Conservation (phyloP, 1,284 basidiomycete species). For the Farysia itapuensis region DNA sequence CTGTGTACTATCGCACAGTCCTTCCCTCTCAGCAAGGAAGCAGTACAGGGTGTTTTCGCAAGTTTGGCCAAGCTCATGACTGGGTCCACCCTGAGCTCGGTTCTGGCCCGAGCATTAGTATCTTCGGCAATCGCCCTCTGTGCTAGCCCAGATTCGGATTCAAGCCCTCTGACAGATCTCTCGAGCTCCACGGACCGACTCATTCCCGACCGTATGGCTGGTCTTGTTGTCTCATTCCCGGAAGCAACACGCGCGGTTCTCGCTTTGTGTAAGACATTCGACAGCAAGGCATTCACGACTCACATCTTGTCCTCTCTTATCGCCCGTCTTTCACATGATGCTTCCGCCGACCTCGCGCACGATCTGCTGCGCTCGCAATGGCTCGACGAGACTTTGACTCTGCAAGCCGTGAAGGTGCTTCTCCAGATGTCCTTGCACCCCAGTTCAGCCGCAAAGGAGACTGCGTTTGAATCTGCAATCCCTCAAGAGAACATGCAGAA, state of each 20-base stretch:
- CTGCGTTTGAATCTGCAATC: slow-evolving; percentile 20
- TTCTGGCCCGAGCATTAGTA: slow-evolving; percentile 31
- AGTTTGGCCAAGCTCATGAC: slow-evolving; percentile 27
- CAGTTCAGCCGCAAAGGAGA: slow-evolving; percentile 3
- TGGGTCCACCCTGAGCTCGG: slow-evolving; percentile 4
- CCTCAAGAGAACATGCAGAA: slow-evolving; percentile 3
- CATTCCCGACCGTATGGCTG: slow-evolving; percentile 26
- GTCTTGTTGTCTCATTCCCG: slow-evolving; percentile 18
- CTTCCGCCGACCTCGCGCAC: slow-evolving; percentile 25
- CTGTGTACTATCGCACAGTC: slow-evolving; percentile 47
- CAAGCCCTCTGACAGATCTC: slow-evolving; percentile 13
- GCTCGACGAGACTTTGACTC: slow-evolving; percentile 13
- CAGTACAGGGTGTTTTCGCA: slow-evolving; percentile 40
- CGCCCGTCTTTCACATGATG: slow-evolving; percentile 12
- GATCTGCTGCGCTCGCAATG: slow-evolving; percentile 15
- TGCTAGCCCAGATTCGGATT: slow-evolving; percentile 19
- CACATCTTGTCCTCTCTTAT: slow-evolving; percentile 32
- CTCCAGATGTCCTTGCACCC: slow-evolving; percentile 17
- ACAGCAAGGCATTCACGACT: slow-evolving; percentile 33
- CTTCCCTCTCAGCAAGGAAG: slow-evolving; percentile 45
- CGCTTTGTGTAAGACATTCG: slow-evolving; percentile 21
- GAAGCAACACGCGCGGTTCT: slow-evolving; percentile 13
- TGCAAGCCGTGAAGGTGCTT: slow-evolving; percentile 20
- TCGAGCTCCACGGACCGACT: slow-evolving; percentile 18
- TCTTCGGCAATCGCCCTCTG: slow-evolving; percentile 43